Base-by-base conservation (phyloP, 495 filamentous ascomycete genomes). In the Venustampulla echinocandica region DNA sequence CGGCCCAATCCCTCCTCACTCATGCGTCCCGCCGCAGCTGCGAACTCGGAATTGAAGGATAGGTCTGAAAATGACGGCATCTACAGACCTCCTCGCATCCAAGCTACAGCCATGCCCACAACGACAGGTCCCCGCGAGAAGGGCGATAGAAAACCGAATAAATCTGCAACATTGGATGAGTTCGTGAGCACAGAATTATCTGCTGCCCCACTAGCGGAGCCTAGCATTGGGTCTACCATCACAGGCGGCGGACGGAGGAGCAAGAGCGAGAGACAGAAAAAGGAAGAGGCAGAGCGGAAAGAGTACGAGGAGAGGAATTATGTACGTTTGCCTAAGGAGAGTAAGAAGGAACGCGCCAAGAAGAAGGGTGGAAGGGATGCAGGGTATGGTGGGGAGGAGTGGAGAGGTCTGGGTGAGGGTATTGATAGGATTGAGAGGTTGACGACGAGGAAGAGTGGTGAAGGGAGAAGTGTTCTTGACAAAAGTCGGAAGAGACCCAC, bases 271-370 rank as follows among this genome's bases (percentile, higher is more conserved):
- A 70, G 75, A 17, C 84, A 90, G 56, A 74, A 78, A 20, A 70
- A 74, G 36, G 75, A 74, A 24, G 90, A 95, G 64, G 70, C 71
- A 2, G 87, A 90, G 57, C 68, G 81, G 34, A 72, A 69, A 32
- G 73, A 79, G 20, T 95, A 92, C 62, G 89, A 95, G 68, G 89
- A 95, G 67, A 71, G 66, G 49, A 90, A 95, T 66, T 88, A 93
- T 57, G 76, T 87, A 17, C 76, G 90, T 43, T 69, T 96, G 57
- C 87, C 87, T 14, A 81, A 79, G 61, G 75, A 82, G 57, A 83
- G 79, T 61, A 90, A 89, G 74, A 87, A 86, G 69, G 84, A 90
- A 17, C 60, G 66, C 27, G 67, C 69, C 10, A 74, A 78, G 52
- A 68, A 67, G 28, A 63, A 63, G 17, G 44, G 50, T 28, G 13